Evolutionary conservation across 2,329 filamentous ascomycete species (phyloP), one percentile per base, ranked within the genome.

Genomic region (Thyridium curvatum): DNA sequence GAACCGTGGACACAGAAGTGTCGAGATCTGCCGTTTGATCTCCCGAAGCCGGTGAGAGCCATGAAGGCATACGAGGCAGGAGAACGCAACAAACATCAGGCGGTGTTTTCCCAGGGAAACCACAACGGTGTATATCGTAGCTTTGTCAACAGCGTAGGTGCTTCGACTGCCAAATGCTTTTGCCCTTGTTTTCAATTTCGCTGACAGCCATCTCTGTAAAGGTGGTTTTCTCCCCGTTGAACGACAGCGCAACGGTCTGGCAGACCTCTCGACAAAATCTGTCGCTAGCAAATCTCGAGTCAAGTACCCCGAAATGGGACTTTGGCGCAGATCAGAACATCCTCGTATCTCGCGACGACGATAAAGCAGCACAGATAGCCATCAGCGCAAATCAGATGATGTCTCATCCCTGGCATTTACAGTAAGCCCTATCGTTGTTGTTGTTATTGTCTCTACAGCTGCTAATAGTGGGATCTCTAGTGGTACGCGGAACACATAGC

Each of bases 381-480:
- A 59, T 64, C 37, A 65, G 62, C 43, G 60, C 58, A 14, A 46
- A 46, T 15, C 60, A 63, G 44, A 55, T 50, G 30, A 64, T 64
- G 61, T 57, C 61, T 43, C 60, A 64, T 40, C 61, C 61, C 2
- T 65, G 59, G 51, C 60, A 64, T 38, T 45, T 64, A 41, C 60
- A 64, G 54, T 61, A 36, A 41, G 52, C 43, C 17, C 21, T 10
- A 26, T 6, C 10, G n/a, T n/a, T n/a, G n/a, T 26, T 26, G 21
- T 6, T 26, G 6, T 26, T 10, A 6, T 26, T 6, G 21, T 6
- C 21, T 10, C 21, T 26, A 10, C 21, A 26, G 21, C 6, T 26
- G 21, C 21, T 26, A 26, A 26, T 10, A 26, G 6, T n/a, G n/a
- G n/a, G n/a, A n/a, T n/a, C n/a, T n/a, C n/a, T n/a, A n/a, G n/a